Evolutionary conservation across 495 filamentous ascomycete genomes (phyloP).

Genomic region (Chaetomium fimeti): DNA sequence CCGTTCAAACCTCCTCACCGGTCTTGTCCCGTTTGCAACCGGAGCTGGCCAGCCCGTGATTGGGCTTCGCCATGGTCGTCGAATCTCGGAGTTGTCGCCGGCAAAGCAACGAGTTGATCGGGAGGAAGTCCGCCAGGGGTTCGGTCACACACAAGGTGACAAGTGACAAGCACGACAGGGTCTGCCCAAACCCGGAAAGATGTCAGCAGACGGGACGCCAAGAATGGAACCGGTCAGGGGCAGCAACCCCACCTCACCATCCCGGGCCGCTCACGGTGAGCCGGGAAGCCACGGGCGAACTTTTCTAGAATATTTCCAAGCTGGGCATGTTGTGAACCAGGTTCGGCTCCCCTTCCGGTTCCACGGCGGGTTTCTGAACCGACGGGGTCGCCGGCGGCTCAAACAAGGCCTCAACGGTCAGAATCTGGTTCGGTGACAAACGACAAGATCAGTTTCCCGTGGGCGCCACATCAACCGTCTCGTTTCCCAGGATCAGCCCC

Average conservation of each 20-base stretch:
- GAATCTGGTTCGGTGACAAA: not conserved
- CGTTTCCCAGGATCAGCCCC: too few relatives aligned
- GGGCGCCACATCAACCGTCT: too few relatives aligned
- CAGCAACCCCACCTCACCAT: slow-evolving; percentile 9
- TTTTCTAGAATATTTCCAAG: slow-evolving; percentile 25
- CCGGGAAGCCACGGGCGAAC: slow-evolving; percentile 4
- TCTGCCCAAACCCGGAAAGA: not conserved
- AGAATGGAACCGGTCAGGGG: slow-evolving; percentile 19
- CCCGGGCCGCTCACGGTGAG: slow-evolving; percentile 6
- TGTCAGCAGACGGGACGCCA: slow-evolving; percentile 7
- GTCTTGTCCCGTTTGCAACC: slow-evolving; percentile 1
- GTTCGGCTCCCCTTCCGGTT: not conserved
- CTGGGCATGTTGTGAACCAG: slow-evolving; percentile 6
- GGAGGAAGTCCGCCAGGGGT: not conserved
- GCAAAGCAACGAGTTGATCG: not conserved
- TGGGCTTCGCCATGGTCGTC: not conserved
- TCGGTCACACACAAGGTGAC: not conserved
- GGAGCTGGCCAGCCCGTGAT: not conserved
- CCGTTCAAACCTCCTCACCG: slow-evolving; percentile 3
- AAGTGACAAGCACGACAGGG: too few relatives aligned
- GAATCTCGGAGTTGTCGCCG: not conserved
- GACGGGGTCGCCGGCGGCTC: not conserved
- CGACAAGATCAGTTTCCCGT: not conserved
- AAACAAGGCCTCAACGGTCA: not conserved
- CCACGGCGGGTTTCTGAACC: not conserved